Evolutionary conservation across 139 green algal species (phyloP).

Genomic region (Auxenochlorella pyrenoidosa): DNA sequence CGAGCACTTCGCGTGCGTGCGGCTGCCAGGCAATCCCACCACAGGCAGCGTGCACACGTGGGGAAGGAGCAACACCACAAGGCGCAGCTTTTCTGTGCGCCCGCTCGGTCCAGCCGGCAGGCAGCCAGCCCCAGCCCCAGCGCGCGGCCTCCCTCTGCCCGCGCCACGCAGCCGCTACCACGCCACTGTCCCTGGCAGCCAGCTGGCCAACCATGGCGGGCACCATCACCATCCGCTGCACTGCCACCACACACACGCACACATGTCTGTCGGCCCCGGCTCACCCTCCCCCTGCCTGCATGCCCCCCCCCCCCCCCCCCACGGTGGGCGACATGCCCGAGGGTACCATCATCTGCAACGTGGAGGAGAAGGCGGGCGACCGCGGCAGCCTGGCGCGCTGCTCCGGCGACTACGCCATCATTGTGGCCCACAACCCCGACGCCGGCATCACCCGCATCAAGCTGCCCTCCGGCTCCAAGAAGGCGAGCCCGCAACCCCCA

Average conservation of each 20-base stretch:
- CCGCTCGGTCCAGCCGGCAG: no score
- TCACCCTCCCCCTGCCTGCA: not conserved
- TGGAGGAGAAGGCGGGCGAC: conserved; percentile 95
- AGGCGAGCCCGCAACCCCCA: conserved; percentile 61
- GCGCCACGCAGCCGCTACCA: not conserved
- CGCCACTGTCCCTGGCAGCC: no score
- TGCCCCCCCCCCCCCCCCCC: not conserved
- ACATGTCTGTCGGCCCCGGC: not conserved
- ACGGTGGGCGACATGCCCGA: conserved; percentile 93
- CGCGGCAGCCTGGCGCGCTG: conserved; percentile 91
- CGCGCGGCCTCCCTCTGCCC: no score
- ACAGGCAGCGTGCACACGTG: no score
- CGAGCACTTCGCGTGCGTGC: no score
- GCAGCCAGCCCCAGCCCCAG: no score
- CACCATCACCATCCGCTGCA: no score
- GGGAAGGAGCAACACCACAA: no score
- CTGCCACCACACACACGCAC: not conserved
- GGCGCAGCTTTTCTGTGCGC: no score
- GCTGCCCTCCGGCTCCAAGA: conserved; percentile 98
- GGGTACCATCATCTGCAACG: conserved; percentile 98
- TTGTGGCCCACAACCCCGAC: conserved; percentile 99
- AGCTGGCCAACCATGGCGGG: no score
- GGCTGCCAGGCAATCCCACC: no score
- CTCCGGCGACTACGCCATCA: conserved; percentile 97
- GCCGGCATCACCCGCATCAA: conserved; percentile 97